A percentile compares a stretch with the other conserved stretches of the same genome.
Conservation (phyloP, 441 rosid species). For the Breynia disticha region DNA sequence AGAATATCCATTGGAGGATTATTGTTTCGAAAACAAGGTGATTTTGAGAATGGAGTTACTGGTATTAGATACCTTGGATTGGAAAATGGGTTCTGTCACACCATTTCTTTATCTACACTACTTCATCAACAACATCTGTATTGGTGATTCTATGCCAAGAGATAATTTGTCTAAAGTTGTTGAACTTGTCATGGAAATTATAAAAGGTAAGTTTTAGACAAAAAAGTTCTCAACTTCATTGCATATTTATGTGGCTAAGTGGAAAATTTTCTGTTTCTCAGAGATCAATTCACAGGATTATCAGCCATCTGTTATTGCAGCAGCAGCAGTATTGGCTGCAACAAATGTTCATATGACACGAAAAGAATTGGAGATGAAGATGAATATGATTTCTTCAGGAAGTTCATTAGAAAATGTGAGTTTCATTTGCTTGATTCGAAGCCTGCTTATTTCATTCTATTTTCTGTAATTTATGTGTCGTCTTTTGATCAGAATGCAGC, state of each 20-base stretch:
- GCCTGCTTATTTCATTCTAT: background rate
- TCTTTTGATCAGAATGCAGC: too few relatives aligned
- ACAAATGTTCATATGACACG: conserved; percentile 38
- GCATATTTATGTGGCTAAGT: background rate
- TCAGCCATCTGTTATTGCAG: conserved; percentile 64
- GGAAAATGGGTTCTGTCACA: conserved; percentile 65
- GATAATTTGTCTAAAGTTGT: conserved; percentile 35
- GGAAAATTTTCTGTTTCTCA: conserved; percentile 16
- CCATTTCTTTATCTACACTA: conserved; percentile 65
- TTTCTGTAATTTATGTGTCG: background rate
- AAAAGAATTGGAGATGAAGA: conserved; percentile 37
- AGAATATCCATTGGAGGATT: conserved; percentile 40
- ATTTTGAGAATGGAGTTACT: conserved; percentile 64
- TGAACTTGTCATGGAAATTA: conserved; percentile 31
- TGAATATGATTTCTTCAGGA: conserved; percentile 42
- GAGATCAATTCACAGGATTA: conserved; percentile 50
- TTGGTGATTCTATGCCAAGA: conserved; percentile 27
- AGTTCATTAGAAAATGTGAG: conserved; percentile 49
- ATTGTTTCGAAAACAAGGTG: conserved; percentile 38
- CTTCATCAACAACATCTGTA: conserved; percentile 37
- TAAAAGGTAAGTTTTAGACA: conserved; percentile 41
- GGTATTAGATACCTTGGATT: conserved; percentile 56
- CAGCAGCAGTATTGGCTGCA: conserved; percentile 65
- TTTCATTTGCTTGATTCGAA: background rate
- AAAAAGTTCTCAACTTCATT: background rate